Percentiles rank a stretch among this genome's conserved stretches.
These are phyloP conservation scores for Choiromyces venosus DNA, from an alignment of 495 filamentous ascomycete species.

Conservation along the genomic window DNA sequence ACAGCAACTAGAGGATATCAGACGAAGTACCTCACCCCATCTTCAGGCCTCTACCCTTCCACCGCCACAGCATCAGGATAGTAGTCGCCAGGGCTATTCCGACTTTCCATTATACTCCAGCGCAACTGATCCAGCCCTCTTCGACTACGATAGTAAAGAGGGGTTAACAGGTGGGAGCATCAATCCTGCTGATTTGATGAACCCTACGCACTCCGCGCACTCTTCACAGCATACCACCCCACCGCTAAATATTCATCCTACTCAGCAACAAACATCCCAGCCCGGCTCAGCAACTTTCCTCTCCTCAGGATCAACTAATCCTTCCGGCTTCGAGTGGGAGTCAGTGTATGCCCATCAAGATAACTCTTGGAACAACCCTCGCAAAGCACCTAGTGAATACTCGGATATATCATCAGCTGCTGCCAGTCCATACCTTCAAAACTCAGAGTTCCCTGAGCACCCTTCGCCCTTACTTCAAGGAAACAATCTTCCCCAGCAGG, in stretches of 20 bases:
- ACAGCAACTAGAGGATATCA: slow-evolving; percentile 31
- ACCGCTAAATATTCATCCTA: slow-evolving; percentile 45
- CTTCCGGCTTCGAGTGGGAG: slow-evolving; percentile 57
- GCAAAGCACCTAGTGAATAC: slow-evolving; percentile 80
- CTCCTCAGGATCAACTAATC: slow-evolving; percentile 56
- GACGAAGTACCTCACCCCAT: slow-evolving; percentile 31
- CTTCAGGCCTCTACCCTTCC: slow-evolving; percentile 33
- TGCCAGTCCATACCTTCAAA: slow-evolving; percentile 72
- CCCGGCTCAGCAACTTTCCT: slow-evolving; percentile 60
- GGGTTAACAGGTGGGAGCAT: slow-evolving; percentile 50
- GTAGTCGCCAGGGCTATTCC: slow-evolving; percentile 19
- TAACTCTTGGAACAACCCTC: slow-evolving; percentile 64
- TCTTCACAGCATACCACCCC: slow-evolving; percentile 36
- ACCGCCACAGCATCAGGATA: slow-evolving; percentile 3
- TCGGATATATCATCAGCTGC: slow-evolving; percentile 78
- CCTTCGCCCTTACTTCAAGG: slow-evolving; percentile 75
- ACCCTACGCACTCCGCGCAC: slow-evolving; percentile 53
- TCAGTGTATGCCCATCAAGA: slow-evolving; percentile 47
- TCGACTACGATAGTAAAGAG: slow-evolving; percentile 55
- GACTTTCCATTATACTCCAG: slow-evolving; percentile 55
- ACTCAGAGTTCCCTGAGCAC: slow-evolving; percentile 71
- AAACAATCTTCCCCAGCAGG: slow-evolving; percentile 54
- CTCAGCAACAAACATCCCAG: slow-evolving; percentile 52
- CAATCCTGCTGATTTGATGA: slow-evolving; percentile 50
- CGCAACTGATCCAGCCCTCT: slow-evolving; percentile 59